Percentiles rank a stretch among this genome's conserved stretches.
These are phyloP conservation scores for Fusarium hostae DNA, from an alignment of 2,329 filamentous ascomycete genomes.

Conservation along the genomic window DNA sequence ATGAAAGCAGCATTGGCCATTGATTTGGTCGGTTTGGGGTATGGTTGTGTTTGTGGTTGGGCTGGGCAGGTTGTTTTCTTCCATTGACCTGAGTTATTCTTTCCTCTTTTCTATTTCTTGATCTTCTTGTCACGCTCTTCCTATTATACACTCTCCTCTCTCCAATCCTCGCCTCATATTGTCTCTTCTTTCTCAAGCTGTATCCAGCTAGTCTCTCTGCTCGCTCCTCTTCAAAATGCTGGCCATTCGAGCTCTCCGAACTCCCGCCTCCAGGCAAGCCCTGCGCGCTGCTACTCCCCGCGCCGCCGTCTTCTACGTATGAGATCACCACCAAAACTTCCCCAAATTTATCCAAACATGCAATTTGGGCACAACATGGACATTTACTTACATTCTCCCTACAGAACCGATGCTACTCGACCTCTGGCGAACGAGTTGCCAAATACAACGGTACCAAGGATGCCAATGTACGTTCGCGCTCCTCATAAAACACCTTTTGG, in stretches of 20 bases:
- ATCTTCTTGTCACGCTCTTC: slow-evolving; percentile 28
- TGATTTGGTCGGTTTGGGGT: slow-evolving; percentile 30
- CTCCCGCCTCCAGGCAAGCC: slow-evolving; percentile 81
- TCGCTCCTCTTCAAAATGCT: slow-evolving; percentile 73
- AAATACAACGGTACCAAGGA: slow-evolving; percentile 94
- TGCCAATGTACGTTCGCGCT: slow-evolving; percentile 74
- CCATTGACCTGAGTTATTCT: slow-evolving; percentile 18
- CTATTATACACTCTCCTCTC: slow-evolving; percentile 26
- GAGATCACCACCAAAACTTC: slow-evolving; percentile 36
- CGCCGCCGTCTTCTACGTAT: slow-evolving; percentile 57
- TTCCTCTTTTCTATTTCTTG: slow-evolving; percentile 27
- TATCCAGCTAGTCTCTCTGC: slow-evolving; percentile 21
- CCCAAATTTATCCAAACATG: slow-evolving; percentile 2
- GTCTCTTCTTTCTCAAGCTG: slow-evolving; percentile 34
- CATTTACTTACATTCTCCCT: slow-evolving; percentile 33
- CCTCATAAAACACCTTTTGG: slow-evolving; percentile 19
- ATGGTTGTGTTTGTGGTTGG: slow-evolving; percentile 23
- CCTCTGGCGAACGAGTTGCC: slow-evolving; percentile 77
- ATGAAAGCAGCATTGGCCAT: slow-evolving; percentile 38
- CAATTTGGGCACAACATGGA: slow-evolving; percentile 25
- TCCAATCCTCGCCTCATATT: slow-evolving; percentile 32
- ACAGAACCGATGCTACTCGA: slow-evolving; percentile 72
- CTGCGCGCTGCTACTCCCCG: slow-evolving; percentile 75
- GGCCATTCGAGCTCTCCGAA: slow-evolving; percentile 80
- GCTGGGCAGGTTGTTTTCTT: slow-evolving; percentile 30